A percentile compares a stretch with the other conserved stretches of the same genome.
phyloP scores from a whole-genome alignment of 2,329 filamentous ascomycete species.

The Fusarium sp. region DNA sequence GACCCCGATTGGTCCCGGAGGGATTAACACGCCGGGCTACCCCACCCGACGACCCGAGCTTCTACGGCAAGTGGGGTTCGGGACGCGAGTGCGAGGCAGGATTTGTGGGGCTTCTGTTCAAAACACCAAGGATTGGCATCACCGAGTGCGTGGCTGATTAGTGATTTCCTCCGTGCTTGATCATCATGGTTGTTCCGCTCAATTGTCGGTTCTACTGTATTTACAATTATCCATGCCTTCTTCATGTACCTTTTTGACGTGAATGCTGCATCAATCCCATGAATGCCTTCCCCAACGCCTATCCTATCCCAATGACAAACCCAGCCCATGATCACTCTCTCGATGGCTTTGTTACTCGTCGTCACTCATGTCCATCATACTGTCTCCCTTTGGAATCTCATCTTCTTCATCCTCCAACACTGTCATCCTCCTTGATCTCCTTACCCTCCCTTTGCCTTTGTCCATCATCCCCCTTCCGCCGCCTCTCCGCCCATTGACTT shows the following conservation, averaged over 20 bases:
- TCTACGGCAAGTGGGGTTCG: not conserved
- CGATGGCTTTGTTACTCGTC: constrained; percentile 53
- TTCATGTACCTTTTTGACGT: not conserved
- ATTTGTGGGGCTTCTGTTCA: not conserved
- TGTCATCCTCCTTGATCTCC: constrained; percentile 46
- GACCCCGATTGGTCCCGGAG: constrained; percentile 33
- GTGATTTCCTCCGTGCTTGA: not conserved
- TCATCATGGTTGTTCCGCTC: not conserved
- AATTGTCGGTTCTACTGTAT: not conserved
- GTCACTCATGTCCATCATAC: constrained; percentile 69
- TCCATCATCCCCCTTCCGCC: constrained; percentile 43
- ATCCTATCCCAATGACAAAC: constrained; percentile 24
- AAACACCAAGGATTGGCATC: constrained; percentile 1
- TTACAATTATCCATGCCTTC: not conserved
- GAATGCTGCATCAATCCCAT: constrained; percentile 8
- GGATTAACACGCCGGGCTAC: constrained; percentile 27
- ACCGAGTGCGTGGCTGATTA: not conserved
- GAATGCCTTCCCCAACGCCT: constrained; percentile 29
- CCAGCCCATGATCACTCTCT: constrained; percentile 5
- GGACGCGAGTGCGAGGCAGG: constrained; percentile 25
- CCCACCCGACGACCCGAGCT: constrained; percentile 11
- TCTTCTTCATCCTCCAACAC: constrained; percentile 51
- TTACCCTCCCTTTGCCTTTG: constrained; percentile 61
- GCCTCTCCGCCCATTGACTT: constrained; percentile 47
- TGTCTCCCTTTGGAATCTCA: constrained; percentile 55